These are phyloP conservation scores for Fraxinus pennsylvanica DNA, from an alignment of 257 asterid species.

Conservation along the genomic window DNA sequence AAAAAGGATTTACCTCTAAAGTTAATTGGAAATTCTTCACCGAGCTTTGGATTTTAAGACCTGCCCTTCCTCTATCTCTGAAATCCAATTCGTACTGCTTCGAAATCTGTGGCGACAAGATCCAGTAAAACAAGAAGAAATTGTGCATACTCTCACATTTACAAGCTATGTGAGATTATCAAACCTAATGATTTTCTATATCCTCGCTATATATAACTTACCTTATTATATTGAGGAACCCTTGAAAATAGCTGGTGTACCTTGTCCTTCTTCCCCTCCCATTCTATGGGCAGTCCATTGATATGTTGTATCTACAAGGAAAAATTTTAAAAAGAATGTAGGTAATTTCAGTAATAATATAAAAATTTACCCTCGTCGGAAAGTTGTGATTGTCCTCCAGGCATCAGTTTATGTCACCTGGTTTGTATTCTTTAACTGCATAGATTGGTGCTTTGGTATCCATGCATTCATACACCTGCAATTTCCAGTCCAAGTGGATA, in stretches of 20 bases:
- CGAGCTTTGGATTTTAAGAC: conserved; percentile 76
- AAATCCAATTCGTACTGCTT: conserved; percentile 76
- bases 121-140: conserved; percentile 1
- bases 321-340: neutral
- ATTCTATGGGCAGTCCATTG: conserved; percentile 72
- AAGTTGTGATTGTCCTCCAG: too few relatives aligned
- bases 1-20: conserved; percentile 56
- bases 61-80: conserved; percentile 80
- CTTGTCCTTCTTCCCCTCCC: conserved; percentile 69
- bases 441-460: conserved; percentile 86
- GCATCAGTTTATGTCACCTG: conserved; percentile 50
- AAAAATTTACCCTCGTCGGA: neutral
- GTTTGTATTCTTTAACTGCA: conserved; percentile 77
- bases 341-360: neutral
- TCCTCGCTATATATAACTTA: conserved; percentile 6
- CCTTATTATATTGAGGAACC: conserved; percentile 82
- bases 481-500: conserved; percentile 79
- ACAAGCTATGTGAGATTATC: conserved; percentile 2
- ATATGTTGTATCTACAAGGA: conserved; percentile 58
- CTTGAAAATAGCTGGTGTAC: conserved; percentile 75
- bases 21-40: conserved; percentile 86
- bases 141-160: neutral
- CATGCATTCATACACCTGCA: conserved; percentile 86
- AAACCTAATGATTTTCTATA: neutral
- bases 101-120: conserved; percentile 43